Evolutionary conservation across 768 basidiomycete genomes (phyloP).

Genomic region (Lentinula aciculospora): DNA sequence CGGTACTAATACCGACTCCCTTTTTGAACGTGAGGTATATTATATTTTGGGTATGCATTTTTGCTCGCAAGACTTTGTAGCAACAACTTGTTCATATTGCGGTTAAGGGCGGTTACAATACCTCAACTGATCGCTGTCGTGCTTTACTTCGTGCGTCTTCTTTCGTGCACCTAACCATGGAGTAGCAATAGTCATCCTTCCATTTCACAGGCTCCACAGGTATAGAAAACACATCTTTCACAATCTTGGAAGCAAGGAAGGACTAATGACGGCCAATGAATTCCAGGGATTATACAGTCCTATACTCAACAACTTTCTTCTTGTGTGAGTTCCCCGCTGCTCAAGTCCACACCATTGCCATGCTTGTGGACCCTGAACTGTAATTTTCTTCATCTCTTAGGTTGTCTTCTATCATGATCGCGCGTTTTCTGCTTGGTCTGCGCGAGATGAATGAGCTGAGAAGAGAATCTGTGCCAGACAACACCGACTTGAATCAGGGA

Average conservation of each 20-base stretch:
- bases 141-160: not conserved
- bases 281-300: not conserved
- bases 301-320: not conserved
- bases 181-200: not conserved
- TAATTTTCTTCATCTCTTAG: not conserved
- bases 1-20: too few relatives aligned
- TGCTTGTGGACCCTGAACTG: not conserved
- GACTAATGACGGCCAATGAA: not conserved
- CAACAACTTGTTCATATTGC: too few relatives aligned
- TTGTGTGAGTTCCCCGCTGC: not conserved
- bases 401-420: not conserved
- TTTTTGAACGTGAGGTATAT: not conserved
- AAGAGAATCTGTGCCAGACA: not conserved
- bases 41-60: not conserved
- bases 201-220: not conserved
- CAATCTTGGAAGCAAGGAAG: not conserved
- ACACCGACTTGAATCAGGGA: slow-evolving; percentile 20
- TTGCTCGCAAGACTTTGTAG: not conserved
- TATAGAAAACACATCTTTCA: not conserved
- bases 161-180: not conserved
- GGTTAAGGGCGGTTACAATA: not conserved
- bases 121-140: not conserved
- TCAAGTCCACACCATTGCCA: not conserved
- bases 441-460: not conserved
- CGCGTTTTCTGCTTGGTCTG: not conserved